phyloP scores from a whole-genome alignment of 2,329 filamentous ascomycete species.

The Periconia sp. region DNA sequence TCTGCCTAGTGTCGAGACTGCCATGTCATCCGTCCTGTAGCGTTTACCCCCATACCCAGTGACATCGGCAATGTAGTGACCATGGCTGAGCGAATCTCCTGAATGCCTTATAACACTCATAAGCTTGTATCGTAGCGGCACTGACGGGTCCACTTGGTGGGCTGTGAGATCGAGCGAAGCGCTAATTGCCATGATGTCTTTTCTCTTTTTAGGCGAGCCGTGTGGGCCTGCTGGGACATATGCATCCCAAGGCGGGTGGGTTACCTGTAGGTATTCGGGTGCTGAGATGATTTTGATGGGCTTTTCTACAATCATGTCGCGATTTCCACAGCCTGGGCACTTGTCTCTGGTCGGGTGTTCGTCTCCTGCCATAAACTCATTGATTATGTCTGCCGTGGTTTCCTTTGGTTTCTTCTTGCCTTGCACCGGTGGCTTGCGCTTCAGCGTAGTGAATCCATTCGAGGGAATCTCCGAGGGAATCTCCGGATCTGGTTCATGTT shows the following conservation, averaged over 20 bases:
- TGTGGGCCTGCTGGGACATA: not conserved
- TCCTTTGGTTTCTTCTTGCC: no score
- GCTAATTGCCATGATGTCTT: not conserved
- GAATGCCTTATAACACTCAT: not conserved
- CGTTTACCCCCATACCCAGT: not conserved
- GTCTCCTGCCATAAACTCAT: no score
- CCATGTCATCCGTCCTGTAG: not conserved
- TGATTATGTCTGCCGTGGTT: no score
- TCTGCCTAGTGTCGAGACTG: not conserved
- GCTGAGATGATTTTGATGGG: not conserved
- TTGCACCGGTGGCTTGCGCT: no score
- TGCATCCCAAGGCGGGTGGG: not conserved
- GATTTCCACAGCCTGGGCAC: no score
- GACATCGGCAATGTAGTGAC: not conserved
- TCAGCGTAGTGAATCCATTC: no score
- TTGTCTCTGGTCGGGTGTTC: no score
- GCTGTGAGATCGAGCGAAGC: not conserved
- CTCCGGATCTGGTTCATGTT: no score
- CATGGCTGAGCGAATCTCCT: not conserved
- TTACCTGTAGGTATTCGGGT: not conserved
- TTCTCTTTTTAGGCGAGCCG: not conserved
- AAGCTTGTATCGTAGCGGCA: not conserved
- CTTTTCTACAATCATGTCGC: not conserved
- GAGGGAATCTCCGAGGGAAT: no score
- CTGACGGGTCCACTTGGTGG: not conserved